phyloP scores from a whole-genome alignment of 805 yeast genomes.

The Lachancea quebecensis region DNA sequence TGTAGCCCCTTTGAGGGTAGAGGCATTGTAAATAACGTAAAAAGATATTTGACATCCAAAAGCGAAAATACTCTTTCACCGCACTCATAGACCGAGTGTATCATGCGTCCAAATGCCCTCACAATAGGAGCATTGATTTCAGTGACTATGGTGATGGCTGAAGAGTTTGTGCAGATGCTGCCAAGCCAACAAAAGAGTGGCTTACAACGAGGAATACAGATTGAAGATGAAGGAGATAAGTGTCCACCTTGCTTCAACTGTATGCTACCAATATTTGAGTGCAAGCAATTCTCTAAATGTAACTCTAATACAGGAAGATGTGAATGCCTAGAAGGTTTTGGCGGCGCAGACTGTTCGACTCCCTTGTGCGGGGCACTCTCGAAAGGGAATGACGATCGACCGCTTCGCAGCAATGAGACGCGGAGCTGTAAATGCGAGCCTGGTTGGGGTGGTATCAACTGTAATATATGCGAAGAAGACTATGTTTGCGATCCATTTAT shows the following conservation, averaged over 20 bases:
- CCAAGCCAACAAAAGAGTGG: background rate
- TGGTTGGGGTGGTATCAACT: constrained; percentile 94
- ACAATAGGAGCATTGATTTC: no score
- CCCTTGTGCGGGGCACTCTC: constrained; percentile 82
- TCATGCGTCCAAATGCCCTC: no score
- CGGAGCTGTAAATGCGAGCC: constrained; percentile 60
- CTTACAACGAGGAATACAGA: background rate
- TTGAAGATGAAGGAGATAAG: background rate
- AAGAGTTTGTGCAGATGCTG: no score
- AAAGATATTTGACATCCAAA: no score
- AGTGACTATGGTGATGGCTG: no score
- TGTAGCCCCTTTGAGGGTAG: no score
- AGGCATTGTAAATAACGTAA: no score
- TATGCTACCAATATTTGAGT: constrained; percentile 80
- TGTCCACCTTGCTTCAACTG: constrained; percentile 96
- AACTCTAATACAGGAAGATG: constrained; percentile 85
- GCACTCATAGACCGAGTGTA: no score
- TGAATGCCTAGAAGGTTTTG: constrained; percentile 88
- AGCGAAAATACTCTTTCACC: no score
- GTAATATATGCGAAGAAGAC: constrained; percentile 76
- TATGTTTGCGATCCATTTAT: constrained; percentile 75
- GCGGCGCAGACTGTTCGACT: constrained; percentile 84
- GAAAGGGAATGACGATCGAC: constrained; percentile 48
- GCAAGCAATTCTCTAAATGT: constrained; percentile 87
- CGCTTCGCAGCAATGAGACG: constrained; percentile 47